Conservation (phyloP, 2,329 filamentous ascomycete genomes). For the Verticillium zaregamsianum region DNA sequence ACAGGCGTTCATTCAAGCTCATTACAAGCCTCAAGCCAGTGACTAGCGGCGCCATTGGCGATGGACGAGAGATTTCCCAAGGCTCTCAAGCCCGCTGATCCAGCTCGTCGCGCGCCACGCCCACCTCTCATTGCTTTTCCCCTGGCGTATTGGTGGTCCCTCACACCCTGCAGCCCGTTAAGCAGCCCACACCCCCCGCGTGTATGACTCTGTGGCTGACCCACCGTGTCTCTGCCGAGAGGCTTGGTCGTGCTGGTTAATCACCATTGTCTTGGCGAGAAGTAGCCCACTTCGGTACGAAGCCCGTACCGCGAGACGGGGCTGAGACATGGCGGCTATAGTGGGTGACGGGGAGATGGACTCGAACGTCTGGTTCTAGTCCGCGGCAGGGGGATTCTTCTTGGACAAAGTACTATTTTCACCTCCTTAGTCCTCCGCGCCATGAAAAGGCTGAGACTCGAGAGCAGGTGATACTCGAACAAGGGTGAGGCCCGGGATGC, state of each 20-base stretch:
- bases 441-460: background rate
- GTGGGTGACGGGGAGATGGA: background rate
- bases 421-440: background rate
- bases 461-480: background rate
- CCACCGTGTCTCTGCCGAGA: background rate
- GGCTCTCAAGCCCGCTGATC: slow-evolving; percentile 5
- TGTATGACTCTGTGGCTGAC: slow-evolving; percentile 1
- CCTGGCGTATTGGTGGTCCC: background rate
- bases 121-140: background rate
- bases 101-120: slow-evolving; percentile 4
- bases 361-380: background rate
- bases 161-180: background rate
- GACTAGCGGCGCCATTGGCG: slow-evolving; percentile 4
- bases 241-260: background rate
- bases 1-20: slow-evolving; percentile 3
- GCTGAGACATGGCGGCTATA: background rate
- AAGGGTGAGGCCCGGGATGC: background rate
- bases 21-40: slow-evolving; percentile 10
- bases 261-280: background rate
- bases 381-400: background rate
- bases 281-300: background rate
- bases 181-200: background rate
- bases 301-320: background rate
- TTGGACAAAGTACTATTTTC: background rate
- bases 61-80: slow-evolving; percentile 1